These are phyloP conservation scores for Moricandia moricandioides DNA, from an alignment of 345 rosid species.

Conservation along the genomic window DNA sequence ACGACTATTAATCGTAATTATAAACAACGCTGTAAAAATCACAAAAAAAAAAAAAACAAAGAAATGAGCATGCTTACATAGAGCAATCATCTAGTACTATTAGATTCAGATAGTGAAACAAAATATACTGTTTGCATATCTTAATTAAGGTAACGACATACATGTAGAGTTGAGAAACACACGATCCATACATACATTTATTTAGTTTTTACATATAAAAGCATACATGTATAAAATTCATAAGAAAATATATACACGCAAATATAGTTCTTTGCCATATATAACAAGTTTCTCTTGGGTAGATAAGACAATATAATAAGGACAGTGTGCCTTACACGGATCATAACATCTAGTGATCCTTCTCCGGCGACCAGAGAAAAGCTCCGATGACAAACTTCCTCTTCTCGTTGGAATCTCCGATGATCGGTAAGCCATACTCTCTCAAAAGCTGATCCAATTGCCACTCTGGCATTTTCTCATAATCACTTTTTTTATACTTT, in stretches of 20 bases:
- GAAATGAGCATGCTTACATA: not conserved
- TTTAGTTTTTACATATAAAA: not conserved
- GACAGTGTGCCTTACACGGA: not conserved
- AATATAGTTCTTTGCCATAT: no score
- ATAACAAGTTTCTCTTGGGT: not conserved
- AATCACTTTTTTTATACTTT: constrained; percentile 48
- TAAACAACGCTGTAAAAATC: not conserved
- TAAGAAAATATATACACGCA: no score
- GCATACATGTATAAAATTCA: not conserved
- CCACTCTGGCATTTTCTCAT: constrained; percentile 63
- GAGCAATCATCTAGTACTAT: not conserved
- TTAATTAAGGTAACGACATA: constrained; percentile 12
- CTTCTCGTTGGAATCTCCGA: constrained; percentile 48
- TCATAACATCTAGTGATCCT: constrained; percentile 5
- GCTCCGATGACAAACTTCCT: constrained; percentile 62
- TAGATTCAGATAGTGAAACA: no score
- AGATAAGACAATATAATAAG: not conserved
- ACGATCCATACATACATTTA: not conserved
- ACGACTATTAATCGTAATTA: not conserved
- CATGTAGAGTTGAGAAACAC: constrained; percentile 1
- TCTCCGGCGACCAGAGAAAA: constrained; percentile 52
- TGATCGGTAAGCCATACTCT: constrained; percentile 51
- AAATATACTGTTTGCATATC: no score
- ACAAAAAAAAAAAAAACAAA: not conserved
- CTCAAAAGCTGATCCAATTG: constrained; percentile 48